A percentile compares a stretch with the other conserved stretches of the same genome.
These are phyloP conservation scores for Phallus indusiatus DNA, from an alignment of 768 basidiomycete species.

Conservation along the genomic window DNA sequence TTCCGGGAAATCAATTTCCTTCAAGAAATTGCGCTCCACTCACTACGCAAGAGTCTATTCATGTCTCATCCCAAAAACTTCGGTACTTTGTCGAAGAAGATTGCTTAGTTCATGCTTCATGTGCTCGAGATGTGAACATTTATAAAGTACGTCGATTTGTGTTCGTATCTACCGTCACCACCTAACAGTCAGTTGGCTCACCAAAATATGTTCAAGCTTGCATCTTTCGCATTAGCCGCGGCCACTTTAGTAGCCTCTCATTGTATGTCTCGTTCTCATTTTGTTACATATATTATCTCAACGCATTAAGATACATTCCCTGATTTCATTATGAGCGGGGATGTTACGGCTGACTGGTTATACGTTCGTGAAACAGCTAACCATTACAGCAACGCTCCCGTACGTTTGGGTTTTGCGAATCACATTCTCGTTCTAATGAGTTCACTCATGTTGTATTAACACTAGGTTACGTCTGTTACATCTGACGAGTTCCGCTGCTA, in stretches of 20 bases:
- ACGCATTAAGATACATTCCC: conserved; percentile 21
- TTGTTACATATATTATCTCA: not conserved
- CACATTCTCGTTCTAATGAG: not conserved
- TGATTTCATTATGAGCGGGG: conserved; percentile 19
- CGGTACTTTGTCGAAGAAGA: not conserved
- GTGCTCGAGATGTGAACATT: not conserved
- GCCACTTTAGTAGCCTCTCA: not conserved
- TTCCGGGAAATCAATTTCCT: not conserved
- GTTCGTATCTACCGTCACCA: not conserved
- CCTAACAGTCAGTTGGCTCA: not conserved
- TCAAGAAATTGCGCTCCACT: not conserved
- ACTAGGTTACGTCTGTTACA: conserved; percentile 22
- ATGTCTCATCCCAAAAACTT: not conserved
- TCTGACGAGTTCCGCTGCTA: conserved; percentile 25
- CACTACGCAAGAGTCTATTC: not conserved
- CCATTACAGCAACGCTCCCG: conserved; percentile 22
- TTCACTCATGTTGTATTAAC: not conserved
- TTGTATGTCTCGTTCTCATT: not conserved
- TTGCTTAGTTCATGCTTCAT: not conserved
- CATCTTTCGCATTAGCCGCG: not conserved
- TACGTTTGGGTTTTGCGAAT: conserved; percentile 9
- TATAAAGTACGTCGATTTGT: not conserved
- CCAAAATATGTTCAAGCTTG: not conserved
- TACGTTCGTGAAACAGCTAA: conserved; percentile 24
- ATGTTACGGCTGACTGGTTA: conserved; percentile 20